Base-by-base conservation (phyloP, 2,329 filamentous ascomycete genomes). In the Herpotrichia juniperi region DNA sequence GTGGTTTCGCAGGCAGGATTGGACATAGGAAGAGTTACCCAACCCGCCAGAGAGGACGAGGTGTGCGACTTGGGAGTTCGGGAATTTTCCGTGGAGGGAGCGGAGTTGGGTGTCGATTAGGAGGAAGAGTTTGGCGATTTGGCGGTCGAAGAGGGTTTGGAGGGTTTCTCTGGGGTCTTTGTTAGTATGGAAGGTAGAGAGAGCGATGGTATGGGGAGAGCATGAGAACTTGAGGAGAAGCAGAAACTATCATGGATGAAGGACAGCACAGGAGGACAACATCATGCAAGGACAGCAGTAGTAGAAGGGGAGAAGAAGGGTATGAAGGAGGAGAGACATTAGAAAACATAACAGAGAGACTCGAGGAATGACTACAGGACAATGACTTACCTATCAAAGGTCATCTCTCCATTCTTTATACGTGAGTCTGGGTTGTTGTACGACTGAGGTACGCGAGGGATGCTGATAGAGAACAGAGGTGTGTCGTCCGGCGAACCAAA, bases 1-100 rank as follows among this genome's bases (percentile, higher is more conserved):
- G 22, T 70, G 67, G 7, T 61, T 61, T 28, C 64, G 59, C 1
- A 78, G 62, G 6, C 64, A 57, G 1, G 63, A 56, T 42, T 76
- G 74, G 4, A 79, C 70, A 53, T 79, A 79, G 14, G 69, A 63
- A 1, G 68, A 74, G 46, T 76, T 78, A 9, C 76, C 74, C 1
- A 79, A 62, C 1, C 77, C 76, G 4, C 77, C 77, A 4, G 72
- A 76, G 1, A 79, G 66, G 0, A 79, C 68, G 1, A 79, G 63
- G 50, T 76, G 67, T 0, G 62, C 54, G 8, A 75, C 67, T 40
- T 61, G 58, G 37, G 72, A 67, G 7, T 46, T 45, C 0, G 72
- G 62, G 17, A 60, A 61, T 32, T 67, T 69, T 8, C 65, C 61
- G 14, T 64, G 53, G 0, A 76, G 57, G 2, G 53, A 63, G 8